These are phyloP conservation scores for Mychonastes homosphaera DNA, from an alignment of 139 green algal species.

Conservation along the genomic window DNA sequence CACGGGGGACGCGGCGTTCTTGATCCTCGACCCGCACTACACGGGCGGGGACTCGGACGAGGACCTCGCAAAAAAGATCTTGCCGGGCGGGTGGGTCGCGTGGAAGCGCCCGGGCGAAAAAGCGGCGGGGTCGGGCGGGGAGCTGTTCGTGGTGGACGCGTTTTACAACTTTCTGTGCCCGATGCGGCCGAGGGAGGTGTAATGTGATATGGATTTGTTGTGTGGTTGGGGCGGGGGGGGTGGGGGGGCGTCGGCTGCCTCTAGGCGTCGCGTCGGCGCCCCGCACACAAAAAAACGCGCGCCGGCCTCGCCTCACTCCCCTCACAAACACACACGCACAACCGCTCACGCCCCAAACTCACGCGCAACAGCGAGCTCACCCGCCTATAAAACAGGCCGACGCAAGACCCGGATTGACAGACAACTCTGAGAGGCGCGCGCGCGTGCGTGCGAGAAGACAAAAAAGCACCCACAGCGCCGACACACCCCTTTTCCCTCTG, in stretches of 20 bases:
- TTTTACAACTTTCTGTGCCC: slow-evolving; percentile 98
- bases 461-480: too few species aligned
- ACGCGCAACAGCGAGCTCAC: neutral
- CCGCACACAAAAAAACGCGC: neutral
- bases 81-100: slow-evolving; percentile 70
- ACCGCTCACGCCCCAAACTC: neutral
- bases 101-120: slow-evolving; percentile 78
- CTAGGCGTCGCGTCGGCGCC: neutral
- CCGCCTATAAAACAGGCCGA: too few species aligned
- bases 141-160: slow-evolving; percentile 73
- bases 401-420: too few species aligned
- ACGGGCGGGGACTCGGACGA: slow-evolving; percentile 54
- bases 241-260: neutral
- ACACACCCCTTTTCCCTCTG: too few species aligned
- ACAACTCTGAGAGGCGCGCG: too few species aligned
- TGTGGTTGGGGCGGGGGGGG: neutral
- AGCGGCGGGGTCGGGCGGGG: slow-evolving; percentile 65
- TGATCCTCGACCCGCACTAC: slow-evolving; percentile 96
- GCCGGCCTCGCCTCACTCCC: neutral
- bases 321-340: neutral
- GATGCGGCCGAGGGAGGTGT: slow-evolving; percentile 53
- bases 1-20: slow-evolving; percentile 75
- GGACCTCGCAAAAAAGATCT: slow-evolving; percentile 64
- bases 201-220: slow-evolving; percentile 1
- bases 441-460: too few species aligned